Conservation (phyloP, 257 asterid genomes). For the Primulina tabacum region DNA sequence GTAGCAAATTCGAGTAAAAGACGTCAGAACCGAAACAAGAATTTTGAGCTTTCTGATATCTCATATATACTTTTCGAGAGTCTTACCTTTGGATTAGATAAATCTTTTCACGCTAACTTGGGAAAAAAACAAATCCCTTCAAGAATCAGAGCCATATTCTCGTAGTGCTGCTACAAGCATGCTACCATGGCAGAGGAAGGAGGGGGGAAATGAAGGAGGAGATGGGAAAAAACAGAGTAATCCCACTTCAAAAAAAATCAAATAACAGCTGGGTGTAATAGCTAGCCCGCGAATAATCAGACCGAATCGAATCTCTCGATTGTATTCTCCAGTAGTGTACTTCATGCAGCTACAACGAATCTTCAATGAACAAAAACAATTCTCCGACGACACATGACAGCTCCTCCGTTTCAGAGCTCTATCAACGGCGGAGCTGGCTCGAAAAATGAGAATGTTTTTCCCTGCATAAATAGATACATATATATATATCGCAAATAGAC, state of each 20-base stretch:
- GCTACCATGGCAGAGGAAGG: background rate
- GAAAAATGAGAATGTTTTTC: background rate
- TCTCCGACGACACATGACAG: background rate
- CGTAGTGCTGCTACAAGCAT: background rate
- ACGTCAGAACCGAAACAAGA: background rate
- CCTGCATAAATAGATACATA: background rate
- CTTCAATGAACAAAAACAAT: background rate
- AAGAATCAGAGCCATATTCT: no score
- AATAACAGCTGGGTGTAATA: background rate
- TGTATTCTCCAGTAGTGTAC: background rate
- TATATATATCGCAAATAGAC: no score
- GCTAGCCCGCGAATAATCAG: background rate
- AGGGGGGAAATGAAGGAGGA: background rate
- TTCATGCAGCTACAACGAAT: background rate
- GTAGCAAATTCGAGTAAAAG: background rate
- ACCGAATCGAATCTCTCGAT: background rate
- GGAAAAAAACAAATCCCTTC: no score
- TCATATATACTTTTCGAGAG: background rate
- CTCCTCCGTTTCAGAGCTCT: background rate
- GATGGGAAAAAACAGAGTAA: background rate
- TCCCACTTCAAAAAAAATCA: background rate
- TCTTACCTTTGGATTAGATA: background rate
- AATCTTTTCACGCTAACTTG: no score
- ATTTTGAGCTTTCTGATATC: background rate
- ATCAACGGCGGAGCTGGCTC: background rate